Evolutionary conservation across 2,329 filamentous ascomycete species (phyloP), one percentile per base, ranked within the genome.

Genomic region (Colletotrichum tanaceti): DNA sequence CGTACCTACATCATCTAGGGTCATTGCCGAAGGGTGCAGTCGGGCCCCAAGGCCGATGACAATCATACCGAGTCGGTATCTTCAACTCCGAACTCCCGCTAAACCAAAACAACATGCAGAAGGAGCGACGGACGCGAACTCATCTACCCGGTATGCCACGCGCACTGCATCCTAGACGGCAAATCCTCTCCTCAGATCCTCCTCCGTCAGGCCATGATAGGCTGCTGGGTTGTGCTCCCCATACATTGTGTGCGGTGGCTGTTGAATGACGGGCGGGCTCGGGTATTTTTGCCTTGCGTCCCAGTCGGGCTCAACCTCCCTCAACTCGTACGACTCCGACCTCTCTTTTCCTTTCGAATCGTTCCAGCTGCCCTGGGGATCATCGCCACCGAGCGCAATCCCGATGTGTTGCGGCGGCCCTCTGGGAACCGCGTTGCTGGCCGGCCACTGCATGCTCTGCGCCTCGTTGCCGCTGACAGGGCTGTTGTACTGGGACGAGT

Each of bases 401-500:
- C 83, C 83, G 39, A 85, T 82, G 16, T 77, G 78, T 59, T 62
- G 63, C 20, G 72, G 72, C 14, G 71, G 63, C 43, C 75, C 1
- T 43, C n/a, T 14, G 7, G 49, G 35, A 14, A 14, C 28, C 2
- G 49, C n/a, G 1, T n/a, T 73, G 65, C 76, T 71, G 1, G 54
- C 52, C 11, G 80, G 83, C 83, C 82, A 84, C 18, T 76, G 72
- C 71, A 76, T 75, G 11, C 72, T 71, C 0, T 74, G 73, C 2
- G 72, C 74, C 43, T 84, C 83, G 0, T 76, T 77, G 0, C 78
- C 83, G 61, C 81, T 86, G 68, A 87, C 80, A 0, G 88, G 88
- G 1, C 66, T 69, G n/a, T 69, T 69, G 77, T 84, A 89, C 68
- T 88, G 85, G 47, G 86, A 88, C 22, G 81, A 82, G 73, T 90